These are phyloP conservation scores for Trichoderma afroharzianum DNA, from an alignment of 2,329 filamentous ascomycete species.

Conservation along the genomic window DNA sequence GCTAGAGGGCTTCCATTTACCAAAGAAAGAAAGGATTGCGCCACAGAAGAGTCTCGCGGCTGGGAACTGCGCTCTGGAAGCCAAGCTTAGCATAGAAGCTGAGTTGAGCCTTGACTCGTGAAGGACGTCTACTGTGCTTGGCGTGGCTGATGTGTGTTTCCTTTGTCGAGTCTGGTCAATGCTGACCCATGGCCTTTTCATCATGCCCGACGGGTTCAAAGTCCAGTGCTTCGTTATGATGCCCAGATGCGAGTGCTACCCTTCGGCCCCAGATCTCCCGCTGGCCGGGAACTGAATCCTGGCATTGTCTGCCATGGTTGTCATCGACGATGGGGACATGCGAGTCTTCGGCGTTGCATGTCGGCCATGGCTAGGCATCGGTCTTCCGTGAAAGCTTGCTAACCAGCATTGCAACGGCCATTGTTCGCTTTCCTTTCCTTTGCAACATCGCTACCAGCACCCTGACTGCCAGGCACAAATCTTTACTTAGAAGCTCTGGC, in stretches of 20 bases:
- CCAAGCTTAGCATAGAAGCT: neutral
- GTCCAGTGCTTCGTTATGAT: neutral
- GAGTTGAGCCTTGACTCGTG: slow-evolving; percentile 1
- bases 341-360: neutral
- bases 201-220: neutral
- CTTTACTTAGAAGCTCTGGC: neutral
- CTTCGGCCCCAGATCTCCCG: slow-evolving; percentile 1
- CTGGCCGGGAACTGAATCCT: neutral
- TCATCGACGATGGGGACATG: slow-evolving; percentile 4
- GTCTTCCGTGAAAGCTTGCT: neutral
- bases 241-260: neutral
- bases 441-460: neutral
- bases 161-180: neutral
- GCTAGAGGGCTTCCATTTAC: neutral
- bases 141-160: neutral
- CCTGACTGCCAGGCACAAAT: neutral
- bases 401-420: neutral
- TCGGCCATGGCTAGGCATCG: neutral
- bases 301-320: neutral
- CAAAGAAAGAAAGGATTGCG: neutral
- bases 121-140: neutral
- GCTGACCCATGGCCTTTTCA: neutral
- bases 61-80: neutral
- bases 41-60: neutral
- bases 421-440: neutral